Evolutionary conservation across 2,329 filamentous ascomycete species (phyloP).

Genomic region (Byssoonygena ceratinophila): DNA sequence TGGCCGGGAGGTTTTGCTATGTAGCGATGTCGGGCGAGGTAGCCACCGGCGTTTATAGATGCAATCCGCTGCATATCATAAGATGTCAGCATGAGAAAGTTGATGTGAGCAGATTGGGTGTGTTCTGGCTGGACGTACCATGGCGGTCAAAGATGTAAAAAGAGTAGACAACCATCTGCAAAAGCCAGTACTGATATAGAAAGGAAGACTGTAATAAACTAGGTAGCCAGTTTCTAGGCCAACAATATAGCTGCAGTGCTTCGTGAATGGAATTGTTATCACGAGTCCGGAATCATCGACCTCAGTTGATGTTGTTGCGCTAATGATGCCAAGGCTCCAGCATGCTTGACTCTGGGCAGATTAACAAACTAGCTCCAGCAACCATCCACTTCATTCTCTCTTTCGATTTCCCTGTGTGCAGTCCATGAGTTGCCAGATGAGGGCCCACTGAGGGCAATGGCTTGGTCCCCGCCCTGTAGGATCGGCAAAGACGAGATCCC

Average conservation of each 20-base stretch:
- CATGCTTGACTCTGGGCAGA: background rate
- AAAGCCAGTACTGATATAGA: background rate
- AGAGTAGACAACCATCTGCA: slow-evolving; percentile 80
- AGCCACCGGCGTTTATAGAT: slow-evolving; percentile 89
- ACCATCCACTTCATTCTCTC: background rate
- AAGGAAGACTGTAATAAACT: background rate
- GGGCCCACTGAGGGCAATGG: background rate
- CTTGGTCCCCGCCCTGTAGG: background rate
- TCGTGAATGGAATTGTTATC: no score
- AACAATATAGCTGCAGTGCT: no score
- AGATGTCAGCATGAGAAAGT: background rate
- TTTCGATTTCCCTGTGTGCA: background rate
- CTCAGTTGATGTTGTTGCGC: background rate
- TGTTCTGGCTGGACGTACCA: slow-evolving; percentile 47
- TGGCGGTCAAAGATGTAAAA: slow-evolving; percentile 99
- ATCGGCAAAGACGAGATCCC: background rate
- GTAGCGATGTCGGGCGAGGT: slow-evolving; percentile 41
- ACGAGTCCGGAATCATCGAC: no score
- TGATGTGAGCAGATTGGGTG: slow-evolving; percentile 12
- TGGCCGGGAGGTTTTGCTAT: slow-evolving; percentile 31
- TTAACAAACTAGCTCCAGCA: background rate
- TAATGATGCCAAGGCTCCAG: background rate
- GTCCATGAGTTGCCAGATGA: background rate
- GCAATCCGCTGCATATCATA: slow-evolving; percentile 63
- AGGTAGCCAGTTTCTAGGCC: no score